Evolutionary conservation across 2,329 filamentous ascomycete species (phyloP).

Genomic region (Ambrosiella xylebori): DNA sequence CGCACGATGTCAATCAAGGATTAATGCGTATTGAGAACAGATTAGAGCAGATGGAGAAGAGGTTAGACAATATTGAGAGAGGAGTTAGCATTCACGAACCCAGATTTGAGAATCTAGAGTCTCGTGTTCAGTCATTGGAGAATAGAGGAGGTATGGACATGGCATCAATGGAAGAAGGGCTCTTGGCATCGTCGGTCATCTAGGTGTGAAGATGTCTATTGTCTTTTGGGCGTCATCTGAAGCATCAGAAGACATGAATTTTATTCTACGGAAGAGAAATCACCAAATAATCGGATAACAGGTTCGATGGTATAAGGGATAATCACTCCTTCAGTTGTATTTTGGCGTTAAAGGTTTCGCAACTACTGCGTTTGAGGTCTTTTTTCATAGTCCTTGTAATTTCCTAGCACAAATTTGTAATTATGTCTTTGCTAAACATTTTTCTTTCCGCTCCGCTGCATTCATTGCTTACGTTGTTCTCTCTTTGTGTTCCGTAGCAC

Average conservation of each 20-base stretch:
- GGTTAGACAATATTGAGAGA: conserved; percentile 36
- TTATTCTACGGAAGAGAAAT: no score
- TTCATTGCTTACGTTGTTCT: no score
- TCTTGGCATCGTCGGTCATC: conserved; percentile 20
- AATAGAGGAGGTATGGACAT: conserved; percentile 16
- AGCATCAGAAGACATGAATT: not conserved
- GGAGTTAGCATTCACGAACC: conserved; percentile 27
- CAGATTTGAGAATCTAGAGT: conserved; percentile 28
- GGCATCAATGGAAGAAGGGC: conserved; percentile 28
- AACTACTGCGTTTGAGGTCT: no score
- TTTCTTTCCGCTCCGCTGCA: no score
- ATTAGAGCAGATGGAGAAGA: conserved; percentile 35
- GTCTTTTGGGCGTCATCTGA: not conserved
- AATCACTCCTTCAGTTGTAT: no score
- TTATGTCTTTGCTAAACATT: no score
- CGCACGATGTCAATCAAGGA: conserved; percentile 37
- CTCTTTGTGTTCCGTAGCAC: no score
- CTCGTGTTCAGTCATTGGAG: conserved; percentile 26
- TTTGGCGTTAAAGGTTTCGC: no score
- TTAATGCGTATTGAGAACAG: conserved; percentile 33
- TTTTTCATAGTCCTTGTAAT: no score
- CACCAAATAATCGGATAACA: no score
- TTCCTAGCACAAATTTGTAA: no score
- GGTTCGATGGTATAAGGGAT: no score
- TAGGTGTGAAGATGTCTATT: not conserved